Evolutionary conservation across 116 monocot species (phyloP), one percentile per base, ranked within the genome.

Genomic region (Papilionanthe hybrid): DNA sequence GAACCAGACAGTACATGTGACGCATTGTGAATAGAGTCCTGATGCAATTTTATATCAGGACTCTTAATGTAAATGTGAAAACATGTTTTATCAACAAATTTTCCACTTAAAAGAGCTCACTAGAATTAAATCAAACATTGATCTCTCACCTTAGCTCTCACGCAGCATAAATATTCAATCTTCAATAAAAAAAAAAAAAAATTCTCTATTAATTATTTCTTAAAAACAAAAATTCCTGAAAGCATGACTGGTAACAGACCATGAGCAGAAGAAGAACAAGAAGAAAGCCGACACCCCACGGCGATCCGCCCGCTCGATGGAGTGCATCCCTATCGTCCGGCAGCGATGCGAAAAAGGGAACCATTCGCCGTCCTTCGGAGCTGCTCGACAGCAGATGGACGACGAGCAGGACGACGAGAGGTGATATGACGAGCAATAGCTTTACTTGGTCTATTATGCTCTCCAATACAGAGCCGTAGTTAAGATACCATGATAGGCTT

Each of bases 391-490:
- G 75, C 42, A 75, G 89, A 72, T 90, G 93, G 17, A 91, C 71
- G 13, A 68, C 89, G 22, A 92, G 77, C 4, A 93, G 83, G 3
- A 93, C 78, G 41, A 93, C 49, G 37, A 96, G 81, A 9, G 92
- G 93, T 11, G 87, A 84, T 42, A 88, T 43, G 17, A 93, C 79
- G 67, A 90, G 48, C 72, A 82, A 47, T 29, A 90, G 42, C 89
- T 87, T 90, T 41, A 90, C 17, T 68, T 85, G 85, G 43, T 92
- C 86, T 20, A 89, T 18, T 20, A 93, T 13, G 78, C 82, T 81
- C 84, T 90, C 93, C 27, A 87, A 6, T 19, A 79, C 82, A 1
- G 96, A 89, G 75, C 92, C 92, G 77, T 87, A 93, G 83, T 76
- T 88, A 69, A 86, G 27, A 84, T 93, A 93, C 89, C 88, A 92